Evolutionary conservation across 2,329 filamentous ascomycete genomes (phyloP).

Genomic region (Xylaria sp.): DNA sequence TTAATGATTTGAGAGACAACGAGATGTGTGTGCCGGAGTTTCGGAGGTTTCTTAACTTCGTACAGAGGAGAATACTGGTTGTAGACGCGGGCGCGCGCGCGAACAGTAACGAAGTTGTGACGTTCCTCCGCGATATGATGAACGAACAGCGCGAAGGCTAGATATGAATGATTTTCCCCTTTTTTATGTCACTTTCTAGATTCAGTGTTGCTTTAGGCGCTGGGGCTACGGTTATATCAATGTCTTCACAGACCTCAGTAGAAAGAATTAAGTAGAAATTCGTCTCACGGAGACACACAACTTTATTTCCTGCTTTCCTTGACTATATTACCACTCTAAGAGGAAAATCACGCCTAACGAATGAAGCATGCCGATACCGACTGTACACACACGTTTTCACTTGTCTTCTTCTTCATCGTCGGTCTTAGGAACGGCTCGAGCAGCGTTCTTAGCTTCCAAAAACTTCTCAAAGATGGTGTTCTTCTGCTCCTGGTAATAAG

Average conservation of each 20-base stretch:
- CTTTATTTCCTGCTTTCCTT: not conserved
- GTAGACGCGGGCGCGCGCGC: not conserved
- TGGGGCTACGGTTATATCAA: not conserved
- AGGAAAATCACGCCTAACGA: too few relatives aligned
- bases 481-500: slow-evolving; percentile 9
- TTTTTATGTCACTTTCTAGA: not conserved
- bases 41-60: not conserved
- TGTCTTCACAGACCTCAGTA: too few relatives aligned
- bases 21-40: not conserved
- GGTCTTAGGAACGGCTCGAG: not conserved
- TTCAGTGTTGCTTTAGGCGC: not conserved
- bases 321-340: too few relatives aligned
- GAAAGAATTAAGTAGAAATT: not conserved
- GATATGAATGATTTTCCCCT: too few relatives aligned
- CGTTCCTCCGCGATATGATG: not conserved
- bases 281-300: not conserved
- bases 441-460: not conserved
- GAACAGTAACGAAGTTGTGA: slow-evolving; percentile 1
- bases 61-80: not conserved
- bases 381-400: not conserved
- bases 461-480: not conserved
- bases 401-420: not conserved
- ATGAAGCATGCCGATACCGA: not conserved
- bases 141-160: too few relatives aligned
- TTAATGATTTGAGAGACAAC: not conserved